Base-by-base conservation (phyloP, 768 basidiomycete species). In the Cubamyces sp. region DNA sequence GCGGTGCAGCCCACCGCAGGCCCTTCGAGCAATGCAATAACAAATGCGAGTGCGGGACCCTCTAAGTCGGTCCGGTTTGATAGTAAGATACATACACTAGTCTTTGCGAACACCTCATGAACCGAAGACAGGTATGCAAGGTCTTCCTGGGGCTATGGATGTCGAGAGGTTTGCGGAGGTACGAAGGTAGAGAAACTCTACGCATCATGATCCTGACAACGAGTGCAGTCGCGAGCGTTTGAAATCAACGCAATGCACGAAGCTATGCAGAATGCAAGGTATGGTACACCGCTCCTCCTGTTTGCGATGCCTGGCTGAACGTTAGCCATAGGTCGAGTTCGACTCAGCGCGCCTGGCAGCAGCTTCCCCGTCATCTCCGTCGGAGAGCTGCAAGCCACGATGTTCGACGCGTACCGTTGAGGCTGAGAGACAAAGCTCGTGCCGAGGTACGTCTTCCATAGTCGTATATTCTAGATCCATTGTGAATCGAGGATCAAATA, bases 331-430 rank as follows among this genome's bases (percentile, higher is more conserved):
- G 92, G 57, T 80, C 81, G 8, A 83, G 82, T 66, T 83, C 89
- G 16, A 91, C 90, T 0, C 87, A 91, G 58, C 82, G 95, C 61
- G 91, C 87, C 5, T 99, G 96, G 87, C 96, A 99, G 74, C 87
- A 90, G 11, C 82, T 98, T 7, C 96, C 96, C 12, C 85, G 96
- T 18, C 92, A 95, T 74, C 81, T 99, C 23, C 85, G 97, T 28
- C 83, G 96, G 47, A 82, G 96, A 70, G 96, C 96, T 12, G 96
- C 97, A 2, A 95, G 93, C 69, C 96, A 98, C 74, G 91, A 98
- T 74, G 87, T 94, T 23, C 87, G 94, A 4, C 86, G 96, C 12
- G 92, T 99, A 30, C 96, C 96, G 1, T 73, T 84, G n/a, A 82
- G 91, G 18, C 78, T 98, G 30, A 83, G 96, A 56, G 86, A 85